phyloP scores from a whole-genome alignment of 441 rosid species.

The Brassica balearica region DNA sequence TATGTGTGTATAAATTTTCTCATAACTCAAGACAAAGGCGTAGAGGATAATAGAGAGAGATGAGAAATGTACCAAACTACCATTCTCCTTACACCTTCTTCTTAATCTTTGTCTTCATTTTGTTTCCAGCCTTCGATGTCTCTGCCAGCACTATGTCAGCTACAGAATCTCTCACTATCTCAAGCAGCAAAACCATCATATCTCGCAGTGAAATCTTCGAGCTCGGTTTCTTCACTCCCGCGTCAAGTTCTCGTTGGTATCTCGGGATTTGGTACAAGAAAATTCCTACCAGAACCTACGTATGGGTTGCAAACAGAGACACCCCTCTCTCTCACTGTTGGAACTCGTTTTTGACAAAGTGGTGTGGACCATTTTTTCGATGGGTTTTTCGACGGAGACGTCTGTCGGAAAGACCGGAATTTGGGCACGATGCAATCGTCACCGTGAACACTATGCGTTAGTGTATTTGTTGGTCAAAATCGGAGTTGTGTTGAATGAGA shows the following conservation, averaged over 20 bases:
- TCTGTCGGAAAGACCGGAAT: not conserved
- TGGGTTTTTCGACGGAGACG: not conserved
- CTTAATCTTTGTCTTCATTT: not conserved
- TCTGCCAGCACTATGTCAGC: not conserved
- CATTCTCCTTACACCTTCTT: not conserved
- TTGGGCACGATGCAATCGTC: too few species aligned
- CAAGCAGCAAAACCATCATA: not conserved
- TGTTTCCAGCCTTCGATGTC: not conserved
- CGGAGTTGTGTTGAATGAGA: too few species aligned
- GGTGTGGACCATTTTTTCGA: not conserved
- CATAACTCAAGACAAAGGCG: not conserved
- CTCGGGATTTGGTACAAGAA: not conserved
- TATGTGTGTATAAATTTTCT: not conserved
- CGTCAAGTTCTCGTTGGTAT: not conserved
- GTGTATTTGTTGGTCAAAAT: too few species aligned
- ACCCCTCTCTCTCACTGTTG: not conserved
- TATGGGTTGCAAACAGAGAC: not conserved
- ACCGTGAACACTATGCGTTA: too few species aligned
- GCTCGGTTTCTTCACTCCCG: not conserved
- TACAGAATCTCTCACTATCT: not conserved
- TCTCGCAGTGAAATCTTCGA: not conserved
- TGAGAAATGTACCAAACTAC: not conserved
- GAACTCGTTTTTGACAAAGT: not conserved
- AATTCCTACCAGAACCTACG: not conserved
- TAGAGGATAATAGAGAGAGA: not conserved